phyloP scores from a whole-genome alignment of 2,329 filamentous ascomycete species.

The Alternaria longipes region DNA sequence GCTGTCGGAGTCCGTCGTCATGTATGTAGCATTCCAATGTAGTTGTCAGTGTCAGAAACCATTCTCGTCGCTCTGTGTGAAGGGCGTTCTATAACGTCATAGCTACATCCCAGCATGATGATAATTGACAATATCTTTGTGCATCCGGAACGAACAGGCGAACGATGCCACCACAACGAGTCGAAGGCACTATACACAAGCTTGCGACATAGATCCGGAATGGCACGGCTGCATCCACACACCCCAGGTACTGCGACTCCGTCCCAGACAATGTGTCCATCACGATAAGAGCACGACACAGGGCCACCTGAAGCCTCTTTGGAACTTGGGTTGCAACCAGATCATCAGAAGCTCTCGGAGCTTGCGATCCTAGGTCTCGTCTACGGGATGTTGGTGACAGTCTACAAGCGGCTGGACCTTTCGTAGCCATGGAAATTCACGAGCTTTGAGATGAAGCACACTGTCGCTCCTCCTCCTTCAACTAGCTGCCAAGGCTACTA shows the following conservation, averaged over 20 bases:
- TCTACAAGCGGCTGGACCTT: not conserved
- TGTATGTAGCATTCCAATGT: slow-evolving; percentile 27
- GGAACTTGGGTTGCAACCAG: not conserved
- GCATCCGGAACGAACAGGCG: not conserved
- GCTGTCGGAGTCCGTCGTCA: not conserved
- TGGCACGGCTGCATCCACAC: not conserved
- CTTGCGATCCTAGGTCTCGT: not conserved
- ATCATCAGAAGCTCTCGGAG: not conserved
- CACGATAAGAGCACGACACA: not conserved
- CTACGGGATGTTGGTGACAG: not conserved
- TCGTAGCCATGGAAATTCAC: not conserved
- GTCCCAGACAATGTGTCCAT: not conserved
- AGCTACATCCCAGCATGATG: not conserved
- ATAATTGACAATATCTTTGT: not conserved
- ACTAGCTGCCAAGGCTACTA: slow-evolving; percentile 18
- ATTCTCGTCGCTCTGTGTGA: not conserved
- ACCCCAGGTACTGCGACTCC: not conserved
- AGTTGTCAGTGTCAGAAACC: not conserved
- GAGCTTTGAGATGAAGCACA: not conserved
- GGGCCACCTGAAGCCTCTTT: not conserved
- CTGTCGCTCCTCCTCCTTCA: slow-evolving; percentile 3
- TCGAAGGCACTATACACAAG: not conserved
- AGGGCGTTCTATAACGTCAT: not conserved
- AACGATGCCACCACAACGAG: not conserved
- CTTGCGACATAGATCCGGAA: not conserved